Evolutionary conservation across 1,284 basidiomycete genomes (phyloP).

Genomic region (Trichosporon ovoides): DNA sequence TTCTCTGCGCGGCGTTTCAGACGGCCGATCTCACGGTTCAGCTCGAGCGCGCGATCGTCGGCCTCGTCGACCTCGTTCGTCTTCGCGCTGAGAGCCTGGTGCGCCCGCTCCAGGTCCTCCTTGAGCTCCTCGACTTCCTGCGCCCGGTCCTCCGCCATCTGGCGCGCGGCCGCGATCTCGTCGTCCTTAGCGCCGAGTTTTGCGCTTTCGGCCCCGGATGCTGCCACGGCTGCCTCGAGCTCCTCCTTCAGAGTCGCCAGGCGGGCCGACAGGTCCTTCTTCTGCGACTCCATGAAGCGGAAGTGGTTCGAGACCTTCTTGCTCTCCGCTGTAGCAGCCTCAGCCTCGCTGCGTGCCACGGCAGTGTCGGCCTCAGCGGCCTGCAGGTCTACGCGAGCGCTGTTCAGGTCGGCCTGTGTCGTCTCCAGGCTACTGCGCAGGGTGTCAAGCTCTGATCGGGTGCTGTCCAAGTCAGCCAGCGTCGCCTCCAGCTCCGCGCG

Average conservation of each 20-base stretch:
- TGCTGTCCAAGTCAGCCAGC: not conserved
- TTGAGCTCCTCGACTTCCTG: slow-evolving; percentile 23
- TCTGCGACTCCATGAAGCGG: slow-evolving; percentile 13
- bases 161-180: not conserved
- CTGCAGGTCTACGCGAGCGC: not conserved
- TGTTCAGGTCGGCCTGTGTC: slow-evolving; percentile 1
- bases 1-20: slow-evolving; percentile 9
- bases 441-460: not conserved
- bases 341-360: not conserved
- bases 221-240: not conserved
- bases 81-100: slow-evolving; percentile 13
- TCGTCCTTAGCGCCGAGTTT: not conserved
- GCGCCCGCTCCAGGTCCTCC: slow-evolving; percentile 16
- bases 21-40: slow-evolving; percentile 17
- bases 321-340: slow-evolving; percentile 4
- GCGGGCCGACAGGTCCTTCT: slow-evolving; percentile 10
- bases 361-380: not conserved
- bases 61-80: slow-evolving; percentile 22
- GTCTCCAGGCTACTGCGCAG: not conserved
- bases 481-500: not conserved
- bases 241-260: slow-evolving; percentile 11
- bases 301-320: slow-evolving; percentile 7
- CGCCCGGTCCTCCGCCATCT: slow-evolving; percentile 31
- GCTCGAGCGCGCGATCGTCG: slow-evolving; percentile 19
- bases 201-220: not conserved